These are phyloP conservation scores for Aspergillus coremiiformis DNA, from an alignment of 495 filamentous ascomycete genomes.

Conservation along the genomic window DNA sequence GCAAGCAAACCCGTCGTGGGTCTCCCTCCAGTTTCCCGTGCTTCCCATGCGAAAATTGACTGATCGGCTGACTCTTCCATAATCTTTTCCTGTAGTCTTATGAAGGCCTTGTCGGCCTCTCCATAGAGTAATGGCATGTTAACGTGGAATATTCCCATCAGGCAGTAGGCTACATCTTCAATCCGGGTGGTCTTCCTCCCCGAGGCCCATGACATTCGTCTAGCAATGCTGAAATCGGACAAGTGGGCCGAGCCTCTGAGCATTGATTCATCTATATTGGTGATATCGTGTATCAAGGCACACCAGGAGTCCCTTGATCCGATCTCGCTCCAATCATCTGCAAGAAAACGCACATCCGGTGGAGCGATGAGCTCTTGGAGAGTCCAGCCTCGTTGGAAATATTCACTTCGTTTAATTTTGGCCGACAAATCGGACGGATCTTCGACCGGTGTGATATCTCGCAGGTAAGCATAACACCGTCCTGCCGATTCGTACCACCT, in stretches of 20 bases:
- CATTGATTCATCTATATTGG: conserved; percentile 1
- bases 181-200: conserved; percentile 11
- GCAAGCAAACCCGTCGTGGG: conserved; percentile 1
- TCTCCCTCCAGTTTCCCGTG: not conserved
- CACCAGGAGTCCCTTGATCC: not conserved
- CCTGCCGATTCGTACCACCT: conserved; percentile 9
- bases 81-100: conserved; percentile 19
- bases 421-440: not conserved
- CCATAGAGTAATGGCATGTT: conserved; percentile 25
- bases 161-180: conserved; percentile 24
- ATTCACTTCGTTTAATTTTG: not conserved
- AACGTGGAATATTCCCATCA: conserved; percentile 22
- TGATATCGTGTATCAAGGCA: not conserved
- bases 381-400: conserved; percentile 6
- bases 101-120: conserved; percentile 19
- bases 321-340: conserved; percentile 2
- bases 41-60: conserved; percentile 17
- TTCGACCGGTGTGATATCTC: not conserved
- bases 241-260: not conserved
- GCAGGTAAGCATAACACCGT: conserved; percentile 1
- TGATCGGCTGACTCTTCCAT: conserved; percentile 16
- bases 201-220: conserved; percentile 22
- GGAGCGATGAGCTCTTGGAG: conserved; percentile 8
- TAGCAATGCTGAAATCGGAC: conserved; percentile 6
- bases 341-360: not conserved